Percentiles rank a stretch among this genome's conserved stretches.
Evolutionary conservation across 2,329 filamentous ascomycete genomes (phyloP).

Genomic region (Venturia asperata): DNA sequence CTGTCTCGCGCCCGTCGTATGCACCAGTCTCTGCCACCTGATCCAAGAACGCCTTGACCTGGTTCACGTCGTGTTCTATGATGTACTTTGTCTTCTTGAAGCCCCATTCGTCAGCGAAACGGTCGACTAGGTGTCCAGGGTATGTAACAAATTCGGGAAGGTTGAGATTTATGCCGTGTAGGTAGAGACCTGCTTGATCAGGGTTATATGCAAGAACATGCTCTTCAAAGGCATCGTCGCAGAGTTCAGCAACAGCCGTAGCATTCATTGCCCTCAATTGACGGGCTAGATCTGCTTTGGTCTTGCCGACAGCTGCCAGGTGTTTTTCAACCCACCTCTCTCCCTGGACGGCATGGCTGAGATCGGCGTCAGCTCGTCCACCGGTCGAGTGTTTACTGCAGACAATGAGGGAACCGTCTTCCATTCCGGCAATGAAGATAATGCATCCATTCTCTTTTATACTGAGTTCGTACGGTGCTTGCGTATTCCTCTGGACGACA

Average conservation of each 20-base stretch:
- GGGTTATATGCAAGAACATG: conserved; percentile 86
- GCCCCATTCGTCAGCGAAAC: conserved; percentile 86
- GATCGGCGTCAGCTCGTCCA: conserved; percentile 57
- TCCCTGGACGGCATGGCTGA: conserved; percentile 79
- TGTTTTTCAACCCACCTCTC: conserved; percentile 78
- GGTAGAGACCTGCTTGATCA: conserved; percentile 79
- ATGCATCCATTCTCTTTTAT: conserved; percentile 99
- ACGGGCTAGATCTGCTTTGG: conserved; percentile 66
- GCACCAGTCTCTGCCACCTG: conserved; percentile 79
- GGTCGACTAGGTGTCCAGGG: conserved; percentile 71
- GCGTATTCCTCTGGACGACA: conserved; percentile 66
- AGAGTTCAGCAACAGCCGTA: conserved; percentile 94
- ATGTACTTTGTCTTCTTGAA: conserved; percentile 84
- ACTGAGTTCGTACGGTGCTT: conserved; percentile 87
- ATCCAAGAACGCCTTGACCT: conserved; percentile 76
- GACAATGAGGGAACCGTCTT: conserved; percentile 84
- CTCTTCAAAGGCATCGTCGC: conserved; percentile 93
- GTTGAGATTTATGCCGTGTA: conserved; percentile 95
- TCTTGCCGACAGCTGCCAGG: conserved; percentile 68
- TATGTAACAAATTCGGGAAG: conserved; percentile 88
- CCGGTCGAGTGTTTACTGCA: conserved; percentile 99
- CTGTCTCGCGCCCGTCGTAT: conserved; percentile 85
- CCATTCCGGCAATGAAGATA: conserved; percentile 88
- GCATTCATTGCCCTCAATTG: conserved; percentile 72
- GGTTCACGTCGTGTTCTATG: conserved; percentile 63